phyloP scores from a whole-genome alignment of 345 rosid genomes.

The Hibiscus tridactylites region DNA sequence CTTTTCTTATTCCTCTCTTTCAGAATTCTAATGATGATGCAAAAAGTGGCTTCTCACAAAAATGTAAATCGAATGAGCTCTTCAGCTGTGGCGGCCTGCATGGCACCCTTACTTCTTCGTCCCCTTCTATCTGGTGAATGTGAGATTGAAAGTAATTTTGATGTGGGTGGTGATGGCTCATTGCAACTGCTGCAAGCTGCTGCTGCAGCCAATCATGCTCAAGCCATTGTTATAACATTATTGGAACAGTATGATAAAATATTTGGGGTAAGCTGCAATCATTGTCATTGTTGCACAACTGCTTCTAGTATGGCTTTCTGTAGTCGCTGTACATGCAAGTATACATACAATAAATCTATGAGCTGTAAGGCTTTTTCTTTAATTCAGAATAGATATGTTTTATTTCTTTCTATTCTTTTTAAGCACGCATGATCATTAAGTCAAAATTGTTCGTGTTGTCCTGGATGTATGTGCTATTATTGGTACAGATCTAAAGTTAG shows the following conservation, averaged over 20 bases:
- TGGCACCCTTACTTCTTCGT: constrained; percentile 98
- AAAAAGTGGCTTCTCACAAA: constrained; percentile 69
- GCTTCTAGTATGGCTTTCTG: constrained; percentile 3
- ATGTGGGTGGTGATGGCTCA: constrained; percentile 94
- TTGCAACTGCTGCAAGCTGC: constrained; percentile 94
- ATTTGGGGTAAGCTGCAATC: constrained; percentile 62
- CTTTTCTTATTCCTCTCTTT: constrained; percentile 21
- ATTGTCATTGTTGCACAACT: constrained; percentile 1
- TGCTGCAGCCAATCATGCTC: constrained; percentile 99
- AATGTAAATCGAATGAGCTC: constrained; percentile 81
- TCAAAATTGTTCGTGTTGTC: background rate
- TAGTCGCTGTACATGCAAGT: background rate
- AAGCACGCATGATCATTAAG: background rate
- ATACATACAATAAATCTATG: background rate
- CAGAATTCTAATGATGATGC: constrained; percentile 96
- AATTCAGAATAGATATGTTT: background rate
- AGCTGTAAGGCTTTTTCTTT: background rate
- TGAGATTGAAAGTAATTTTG: constrained; percentile 82
- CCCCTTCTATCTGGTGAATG: constrained; percentile 97
- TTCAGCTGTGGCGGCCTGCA: constrained; percentile 98
- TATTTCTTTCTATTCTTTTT: background rate
- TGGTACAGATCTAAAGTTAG: background rate
- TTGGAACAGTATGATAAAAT: constrained; percentile 78
- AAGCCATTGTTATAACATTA: constrained; percentile 85
- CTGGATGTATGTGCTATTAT: background rate